phyloP scores from a whole-genome alignment of 331 rosid genomes.

The Telfairia occidentalis region DNA sequence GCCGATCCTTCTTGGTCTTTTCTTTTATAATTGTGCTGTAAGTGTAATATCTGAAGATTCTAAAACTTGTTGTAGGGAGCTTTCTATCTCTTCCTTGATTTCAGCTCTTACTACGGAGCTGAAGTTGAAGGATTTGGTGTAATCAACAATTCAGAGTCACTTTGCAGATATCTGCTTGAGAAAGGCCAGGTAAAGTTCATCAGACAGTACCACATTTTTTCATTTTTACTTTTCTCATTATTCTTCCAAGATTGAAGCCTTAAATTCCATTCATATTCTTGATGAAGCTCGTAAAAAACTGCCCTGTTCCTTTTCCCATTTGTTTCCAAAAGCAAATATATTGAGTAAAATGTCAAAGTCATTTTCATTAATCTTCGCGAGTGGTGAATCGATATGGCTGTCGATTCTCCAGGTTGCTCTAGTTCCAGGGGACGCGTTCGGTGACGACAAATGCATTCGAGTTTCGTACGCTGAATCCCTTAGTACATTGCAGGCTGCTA shows the following conservation, averaged over 20 bases:
- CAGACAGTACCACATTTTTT: background rate
- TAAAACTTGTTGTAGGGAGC: slow-evolving; percentile 55
- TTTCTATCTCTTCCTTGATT: slow-evolving; percentile 77
- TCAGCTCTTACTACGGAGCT: slow-evolving; percentile 70
- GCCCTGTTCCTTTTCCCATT: background rate
- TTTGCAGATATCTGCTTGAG: slow-evolving; percentile 69
- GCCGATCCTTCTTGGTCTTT: background rate
- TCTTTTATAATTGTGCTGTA: background rate
- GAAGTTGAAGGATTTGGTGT: slow-evolving; percentile 76
- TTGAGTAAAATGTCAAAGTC: background rate
- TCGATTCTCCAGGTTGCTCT: slow-evolving; percentile 58
- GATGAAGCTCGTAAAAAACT: no score
- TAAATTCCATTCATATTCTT: background rate
- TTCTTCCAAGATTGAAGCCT: background rate
- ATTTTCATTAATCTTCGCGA: background rate
- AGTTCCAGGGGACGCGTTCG: slow-evolving; percentile 85
- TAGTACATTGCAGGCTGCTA: slow-evolving; percentile 58
- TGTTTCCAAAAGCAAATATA: background rate
- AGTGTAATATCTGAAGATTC: background rate
- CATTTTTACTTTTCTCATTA: background rate
- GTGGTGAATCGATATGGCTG: background rate
- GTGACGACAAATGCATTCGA: slow-evolving; percentile 70
- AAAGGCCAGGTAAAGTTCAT: slow-evolving; percentile 62
- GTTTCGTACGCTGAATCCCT: slow-evolving; percentile 82
- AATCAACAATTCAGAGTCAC: slow-evolving; percentile 68